A percentile compares a stretch with the other conserved stretches of the same genome.
phyloP scores from a whole-genome alignment of 2,329 filamentous ascomycete genomes.

The Fusarium lyarnte region DNA sequence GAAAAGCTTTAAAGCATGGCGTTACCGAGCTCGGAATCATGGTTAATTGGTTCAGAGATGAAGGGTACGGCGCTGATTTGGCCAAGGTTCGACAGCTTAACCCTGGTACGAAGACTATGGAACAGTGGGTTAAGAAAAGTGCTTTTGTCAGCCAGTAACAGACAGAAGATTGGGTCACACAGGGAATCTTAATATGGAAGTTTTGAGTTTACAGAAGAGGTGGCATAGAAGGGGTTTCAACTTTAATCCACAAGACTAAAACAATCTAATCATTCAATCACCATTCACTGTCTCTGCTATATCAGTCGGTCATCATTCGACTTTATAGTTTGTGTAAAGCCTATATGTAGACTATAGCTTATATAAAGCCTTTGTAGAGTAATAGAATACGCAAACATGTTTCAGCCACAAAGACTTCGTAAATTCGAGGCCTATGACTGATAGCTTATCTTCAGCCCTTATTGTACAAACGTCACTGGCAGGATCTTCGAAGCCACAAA shows the following conservation, averaged over 20 bases:
- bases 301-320: neutral
- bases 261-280: neutral
- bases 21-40: constrained; percentile 25
- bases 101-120: constrained; percentile 12
- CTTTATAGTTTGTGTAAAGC: too few species aligned
- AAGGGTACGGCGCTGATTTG: constrained; percentile 24
- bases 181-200: neutral
- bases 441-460: neutral
- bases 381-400: too few species aligned
- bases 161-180: neutral
- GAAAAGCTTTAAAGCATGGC: constrained; percentile 16
- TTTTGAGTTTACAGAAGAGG: neutral
- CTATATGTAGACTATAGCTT: too few species aligned
- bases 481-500: neutral
- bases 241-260: neutral
- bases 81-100: constrained; percentile 15
- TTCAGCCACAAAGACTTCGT: too few species aligned
- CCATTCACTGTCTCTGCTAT: neutral
- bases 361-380: too few species aligned
- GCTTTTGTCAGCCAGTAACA: neutral
- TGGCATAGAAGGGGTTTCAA: rapidly evolving
- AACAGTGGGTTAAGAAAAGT: constrained; percentile 25
- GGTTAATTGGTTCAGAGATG: constrained; percentile 28
- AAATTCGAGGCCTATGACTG: neutral
- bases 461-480: too few species aligned